These are phyloP conservation scores for Colletotrichum gigasporum DNA, from an alignment of 2,329 filamentous ascomycete genomes.

Conservation along the genomic window DNA sequence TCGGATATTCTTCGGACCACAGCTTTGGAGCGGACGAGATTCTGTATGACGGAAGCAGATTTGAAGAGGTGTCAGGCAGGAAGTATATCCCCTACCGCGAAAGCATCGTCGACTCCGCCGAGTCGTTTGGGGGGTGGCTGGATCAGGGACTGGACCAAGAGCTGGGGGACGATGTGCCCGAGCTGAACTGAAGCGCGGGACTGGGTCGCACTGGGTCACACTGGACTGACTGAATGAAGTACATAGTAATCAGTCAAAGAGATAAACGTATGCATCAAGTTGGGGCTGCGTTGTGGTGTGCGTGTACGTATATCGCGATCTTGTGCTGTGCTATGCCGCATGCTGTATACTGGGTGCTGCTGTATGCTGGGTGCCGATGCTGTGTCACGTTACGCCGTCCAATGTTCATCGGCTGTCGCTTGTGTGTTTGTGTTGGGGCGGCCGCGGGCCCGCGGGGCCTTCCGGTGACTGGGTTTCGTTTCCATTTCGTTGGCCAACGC, in stretches of 20 bases:
- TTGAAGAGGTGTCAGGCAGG: background rate
- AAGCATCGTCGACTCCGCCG: background rate
- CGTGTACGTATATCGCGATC: background rate
- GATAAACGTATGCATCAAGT: background rate
- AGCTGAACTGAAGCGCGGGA: background rate
- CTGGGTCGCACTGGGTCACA: background rate
- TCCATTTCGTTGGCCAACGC: background rate
- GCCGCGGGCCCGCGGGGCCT: no score
- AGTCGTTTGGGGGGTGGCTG: background rate
- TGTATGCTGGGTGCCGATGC: no score
- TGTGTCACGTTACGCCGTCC: no score
- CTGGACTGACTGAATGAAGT: background rate
- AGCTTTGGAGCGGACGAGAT: background rate
- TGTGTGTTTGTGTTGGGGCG: background rate
- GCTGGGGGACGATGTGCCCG: no score
- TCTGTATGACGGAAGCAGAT: background rate
- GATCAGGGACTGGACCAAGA: background rate
- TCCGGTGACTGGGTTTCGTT: no score
- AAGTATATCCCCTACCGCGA: conserved; percentile 3
- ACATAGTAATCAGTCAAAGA: no score
- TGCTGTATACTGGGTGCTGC: no score
- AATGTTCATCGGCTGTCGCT: no score
- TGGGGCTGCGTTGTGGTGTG: background rate
- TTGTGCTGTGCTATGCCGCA: no score
- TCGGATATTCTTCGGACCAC: background rate